phyloP scores from a whole-genome alignment of 805 yeast species.

The Candida sakaeoensis region DNA sequence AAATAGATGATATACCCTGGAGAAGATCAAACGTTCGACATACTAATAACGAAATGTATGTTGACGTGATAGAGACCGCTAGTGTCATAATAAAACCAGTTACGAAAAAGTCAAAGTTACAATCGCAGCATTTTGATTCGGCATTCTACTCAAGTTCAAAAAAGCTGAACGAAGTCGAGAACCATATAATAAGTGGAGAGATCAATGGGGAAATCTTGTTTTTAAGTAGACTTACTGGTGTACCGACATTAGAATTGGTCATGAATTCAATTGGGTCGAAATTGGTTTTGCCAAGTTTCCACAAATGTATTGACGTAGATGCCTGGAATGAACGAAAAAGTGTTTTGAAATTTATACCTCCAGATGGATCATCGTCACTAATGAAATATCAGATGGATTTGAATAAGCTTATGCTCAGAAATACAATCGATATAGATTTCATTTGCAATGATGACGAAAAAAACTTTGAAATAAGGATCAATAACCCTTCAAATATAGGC shows the following conservation, averaged over 20 bases:
- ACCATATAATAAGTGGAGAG: slow-evolving; percentile 45
- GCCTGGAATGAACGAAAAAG: slow-evolving; percentile 49
- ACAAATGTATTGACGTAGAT: slow-evolving; percentile 58
- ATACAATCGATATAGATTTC: slow-evolving; percentile 47
- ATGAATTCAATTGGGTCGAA: slow-evolving; percentile 45
- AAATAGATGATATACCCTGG: slow-evolving; percentile 58
- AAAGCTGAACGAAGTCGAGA: slow-evolving; percentile 9
- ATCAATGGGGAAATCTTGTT: slow-evolving; percentile 65
- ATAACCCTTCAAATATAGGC: slow-evolving; percentile 24
- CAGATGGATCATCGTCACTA: slow-evolving; percentile 72
- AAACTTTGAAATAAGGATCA: slow-evolving; percentile 61
- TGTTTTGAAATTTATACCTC: slow-evolving; percentile 70
- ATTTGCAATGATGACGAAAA: slow-evolving; percentile 28
- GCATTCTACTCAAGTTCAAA: slow-evolving; percentile 24
- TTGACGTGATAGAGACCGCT: slow-evolving; percentile 71
- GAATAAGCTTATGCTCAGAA: slow-evolving; percentile 42
- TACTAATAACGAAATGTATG: slow-evolving; percentile 78
- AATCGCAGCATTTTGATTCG: slow-evolving; percentile 28
- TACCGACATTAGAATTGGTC: slow-evolving; percentile 63
- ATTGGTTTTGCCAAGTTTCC: slow-evolving; percentile 61
- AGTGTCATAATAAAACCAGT: slow-evolving; percentile 47
- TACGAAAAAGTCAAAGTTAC: slow-evolving; percentile 9
- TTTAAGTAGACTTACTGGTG: slow-evolving; percentile 69
- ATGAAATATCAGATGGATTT: slow-evolving; percentile 63
- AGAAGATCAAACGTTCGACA: slow-evolving; percentile 66